These are phyloP conservation scores for Dendrobium nobile DNA, from an alignment of 106 monocot species.

Conservation along the genomic window DNA sequence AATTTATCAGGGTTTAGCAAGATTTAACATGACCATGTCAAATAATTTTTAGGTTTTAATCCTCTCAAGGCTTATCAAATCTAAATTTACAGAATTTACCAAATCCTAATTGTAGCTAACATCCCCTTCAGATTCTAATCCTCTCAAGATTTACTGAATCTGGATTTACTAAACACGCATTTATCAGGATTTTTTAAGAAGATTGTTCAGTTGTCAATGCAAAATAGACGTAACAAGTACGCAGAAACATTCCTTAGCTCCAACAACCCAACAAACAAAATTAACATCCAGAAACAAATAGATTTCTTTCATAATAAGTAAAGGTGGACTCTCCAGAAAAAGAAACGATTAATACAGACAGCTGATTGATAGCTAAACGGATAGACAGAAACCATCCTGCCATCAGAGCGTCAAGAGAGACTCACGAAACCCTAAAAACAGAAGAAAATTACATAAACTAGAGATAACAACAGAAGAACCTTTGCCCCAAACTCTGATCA, in stretches of 20 bases:
- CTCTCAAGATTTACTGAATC: no score
- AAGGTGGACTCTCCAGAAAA: neutral
- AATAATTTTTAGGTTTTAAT: no score
- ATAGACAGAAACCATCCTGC: neutral
- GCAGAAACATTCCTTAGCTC: neutral
- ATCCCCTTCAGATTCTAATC: no score
- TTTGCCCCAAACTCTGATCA: neutral
- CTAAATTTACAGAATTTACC: no score
- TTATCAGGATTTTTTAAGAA: no score
- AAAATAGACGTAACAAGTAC: neutral
- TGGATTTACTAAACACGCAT: no score
- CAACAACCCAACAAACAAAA: neutral
- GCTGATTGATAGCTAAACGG: neutral
- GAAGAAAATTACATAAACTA: neutral
- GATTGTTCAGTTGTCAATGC: no score
- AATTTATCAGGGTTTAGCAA: no score
- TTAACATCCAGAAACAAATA: neutral
- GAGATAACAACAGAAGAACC: neutral
- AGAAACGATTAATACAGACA: neutral
- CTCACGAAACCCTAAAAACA: constrained; percentile 1
- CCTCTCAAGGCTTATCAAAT: no score
- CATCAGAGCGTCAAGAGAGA: neutral
- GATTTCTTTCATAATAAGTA: neutral
- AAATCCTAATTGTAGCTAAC: no score
- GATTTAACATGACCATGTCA: no score